A percentile compares a stretch with the other conserved stretches of the same genome.
phyloP scores from a whole-genome alignment of 164 flowering plant genomes.

The Annona squamosa region DNA sequence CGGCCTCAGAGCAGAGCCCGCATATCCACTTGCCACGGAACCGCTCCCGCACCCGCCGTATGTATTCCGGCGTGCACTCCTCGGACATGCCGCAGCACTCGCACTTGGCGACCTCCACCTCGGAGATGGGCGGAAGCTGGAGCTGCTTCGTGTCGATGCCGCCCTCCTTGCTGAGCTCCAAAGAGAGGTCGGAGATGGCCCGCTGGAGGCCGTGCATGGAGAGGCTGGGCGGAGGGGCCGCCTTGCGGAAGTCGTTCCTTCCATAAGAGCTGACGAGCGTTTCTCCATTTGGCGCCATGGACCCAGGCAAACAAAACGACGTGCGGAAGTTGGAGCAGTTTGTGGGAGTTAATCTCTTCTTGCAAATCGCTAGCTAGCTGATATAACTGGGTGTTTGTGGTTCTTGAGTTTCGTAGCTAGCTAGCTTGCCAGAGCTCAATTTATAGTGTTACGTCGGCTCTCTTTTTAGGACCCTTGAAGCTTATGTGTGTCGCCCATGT shows the following conservation, averaged over 20 bases:
- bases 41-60: slow-evolving; percentile 34
- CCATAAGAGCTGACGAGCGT: slow-evolving; percentile 23
- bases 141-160: slow-evolving; percentile 4
- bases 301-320: background rate
- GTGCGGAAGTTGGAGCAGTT: background rate
- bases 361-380: background rate
- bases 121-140: slow-evolving; percentile 50
- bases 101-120: slow-evolving; percentile 64
- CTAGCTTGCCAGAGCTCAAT: background rate
- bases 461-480: background rate
- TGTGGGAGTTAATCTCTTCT: background rate
- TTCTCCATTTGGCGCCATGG: slow-evolving; percentile 71
- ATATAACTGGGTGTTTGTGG: background rate
- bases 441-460: slow-evolving; percentile 5
- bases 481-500: slow-evolving; percentile 2
- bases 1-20: slow-evolving; percentile 72
- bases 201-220: slow-evolving; percentile 49
- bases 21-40: slow-evolving; percentile 59
- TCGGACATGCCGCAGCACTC: slow-evolving; percentile 83
- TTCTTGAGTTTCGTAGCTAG: background rate
- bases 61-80: slow-evolving; percentile 70
- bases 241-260: slow-evolving; percentile 23
- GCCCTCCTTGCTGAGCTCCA: slow-evolving; percentile 42
- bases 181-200: slow-evolving; percentile 58
- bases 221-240: slow-evolving; percentile 31